Base-by-base conservation (phyloP, 805 yeast species). In the Babjeviella inositovora region DNA sequence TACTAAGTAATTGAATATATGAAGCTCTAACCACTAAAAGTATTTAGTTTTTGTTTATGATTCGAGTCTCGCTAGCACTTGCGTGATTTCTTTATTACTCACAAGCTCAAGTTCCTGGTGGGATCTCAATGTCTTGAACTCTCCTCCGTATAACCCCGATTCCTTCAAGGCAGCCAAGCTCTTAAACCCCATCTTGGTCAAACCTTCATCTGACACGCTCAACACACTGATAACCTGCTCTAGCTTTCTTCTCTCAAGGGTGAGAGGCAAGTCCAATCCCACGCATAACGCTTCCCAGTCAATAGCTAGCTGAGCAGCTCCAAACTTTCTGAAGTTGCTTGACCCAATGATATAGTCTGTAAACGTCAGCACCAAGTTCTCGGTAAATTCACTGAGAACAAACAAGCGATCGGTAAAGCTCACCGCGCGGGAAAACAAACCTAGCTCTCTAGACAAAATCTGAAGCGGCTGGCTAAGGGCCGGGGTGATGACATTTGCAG, bases 331-430 rank as follows among this genome's bases (percentile, higher is more conserved):
- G 28, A 54, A 53, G 23, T 45, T 47, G 25, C 52, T 53, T 13
- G 44, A 28, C 26, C 52, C 53, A 15, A 53, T 34, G 15, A 53
- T 44, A 6, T 49, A 40, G 22, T 49, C 51, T 11, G 44, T 31
- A 21, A 50, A 38, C 21, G 41, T 44, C n/a, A 41, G 42, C 1
- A 50, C 38, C 15, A 50, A 28, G 6, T 35, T 29, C 7, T 30
- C 34, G 3, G 50, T 28, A 2, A 43, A 18, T 14, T 35, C 34
- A 18, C 38, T 38, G 15, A 38, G 41, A 8, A 53, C 33, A 5
- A 29, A 30, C 8, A 14, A 15, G 7, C 12, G 15, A 7, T 21
- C 17, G 12, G 24, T 12, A 9, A 18, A 18, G 6, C 14, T 19
- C 8, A 22, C 15, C 17, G 17, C 13, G n/a, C 22, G 23, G n/a